Evolutionary conservation across 495 filamentous ascomycete species (phyloP).

Genomic region (Penicillium paradoxum): DNA sequence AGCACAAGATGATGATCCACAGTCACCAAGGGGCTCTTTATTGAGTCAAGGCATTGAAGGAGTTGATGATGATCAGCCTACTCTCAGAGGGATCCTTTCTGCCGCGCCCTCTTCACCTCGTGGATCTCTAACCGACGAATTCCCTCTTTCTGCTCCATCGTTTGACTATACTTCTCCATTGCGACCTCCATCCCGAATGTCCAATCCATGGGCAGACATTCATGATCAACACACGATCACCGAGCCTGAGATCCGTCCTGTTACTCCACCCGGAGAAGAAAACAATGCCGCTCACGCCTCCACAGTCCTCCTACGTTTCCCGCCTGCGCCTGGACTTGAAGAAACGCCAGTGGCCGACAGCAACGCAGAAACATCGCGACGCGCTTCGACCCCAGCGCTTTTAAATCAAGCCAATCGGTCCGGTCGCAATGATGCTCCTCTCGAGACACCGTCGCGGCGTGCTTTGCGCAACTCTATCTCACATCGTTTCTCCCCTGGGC

Average conservation of each 20-base stretch:
- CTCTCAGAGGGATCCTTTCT: slow-evolving; percentile 33
- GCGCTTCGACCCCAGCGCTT: slow-evolving; percentile 16
- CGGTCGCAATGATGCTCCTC: slow-evolving; percentile 19
- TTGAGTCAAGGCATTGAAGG: slow-evolving; percentile 32
- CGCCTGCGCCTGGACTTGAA: slow-evolving; percentile 32
- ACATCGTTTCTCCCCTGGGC: slow-evolving; percentile 37
- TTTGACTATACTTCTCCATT: slow-evolving; percentile 28
- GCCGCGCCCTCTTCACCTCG: slow-evolving; percentile 30
- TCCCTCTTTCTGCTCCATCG: slow-evolving; percentile 26
- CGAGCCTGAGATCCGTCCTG: slow-evolving; percentile 25
- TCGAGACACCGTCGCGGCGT: slow-evolving; percentile 34
- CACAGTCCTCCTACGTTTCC: slow-evolving; percentile 39
- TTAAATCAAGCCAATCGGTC: slow-evolving; percentile 12
- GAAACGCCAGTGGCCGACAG: slow-evolving; percentile 10
- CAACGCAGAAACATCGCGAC: slow-evolving; percentile 5
- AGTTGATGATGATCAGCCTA: slow-evolving; percentile 32
- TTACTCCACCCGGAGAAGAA: slow-evolving; percentile 25
- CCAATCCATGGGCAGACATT: slow-evolving; percentile 40
- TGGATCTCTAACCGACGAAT: slow-evolving; percentile 32
- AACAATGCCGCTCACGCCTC: slow-evolving; percentile 19
- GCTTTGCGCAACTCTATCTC: slow-evolving; percentile 36
- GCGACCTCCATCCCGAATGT: slow-evolving; percentile 33
- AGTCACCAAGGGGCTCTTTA: slow-evolving; percentile 34
- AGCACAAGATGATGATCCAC: slow-evolving; percentile 13
- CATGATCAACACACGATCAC: slow-evolving; percentile 11